Evolutionary conservation across 495 filamentous ascomycete genomes (phyloP).

Genomic region (Daldinia bambusicola): DNA sequence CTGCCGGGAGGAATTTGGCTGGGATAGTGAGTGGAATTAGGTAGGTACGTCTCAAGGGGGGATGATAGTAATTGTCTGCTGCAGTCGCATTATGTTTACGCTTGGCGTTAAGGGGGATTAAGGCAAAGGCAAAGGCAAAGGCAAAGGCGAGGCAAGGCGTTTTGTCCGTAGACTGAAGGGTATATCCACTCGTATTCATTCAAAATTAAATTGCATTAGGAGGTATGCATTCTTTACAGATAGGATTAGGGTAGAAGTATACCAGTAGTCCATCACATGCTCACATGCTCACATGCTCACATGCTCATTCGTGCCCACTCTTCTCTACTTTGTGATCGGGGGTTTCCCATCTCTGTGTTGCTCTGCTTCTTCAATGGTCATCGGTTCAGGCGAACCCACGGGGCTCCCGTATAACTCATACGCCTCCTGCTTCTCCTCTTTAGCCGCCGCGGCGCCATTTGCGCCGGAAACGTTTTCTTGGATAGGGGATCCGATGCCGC

Average conservation of each 20-base stretch:
- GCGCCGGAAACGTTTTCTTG: neutral
- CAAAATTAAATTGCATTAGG: constrained; percentile 16
- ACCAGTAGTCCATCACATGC: constrained; percentile 26
- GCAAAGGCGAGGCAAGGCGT: constrained; percentile 26
- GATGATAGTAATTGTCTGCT: constrained; percentile 12
- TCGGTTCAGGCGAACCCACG: constrained; percentile 18
- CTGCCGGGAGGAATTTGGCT: neutral
- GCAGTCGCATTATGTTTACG: constrained; percentile 28
- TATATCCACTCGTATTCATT: constrained; percentile 32
- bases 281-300: no score
- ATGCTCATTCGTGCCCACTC: constrained; percentile 10
- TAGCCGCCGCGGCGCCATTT: neutral
- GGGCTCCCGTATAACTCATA: constrained; percentile 31
- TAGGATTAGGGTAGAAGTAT: constrained; percentile 31
- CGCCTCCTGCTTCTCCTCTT: constrained; percentile 7
- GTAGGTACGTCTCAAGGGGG: neutral
- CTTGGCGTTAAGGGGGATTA: constrained; percentile 19
- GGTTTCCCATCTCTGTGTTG: constrained; percentile 1
- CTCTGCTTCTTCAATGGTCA: constrained; percentile 29
- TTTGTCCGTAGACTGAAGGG: constrained; percentile 14
- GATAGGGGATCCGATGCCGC: neutral
- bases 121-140: constrained; percentile 10
- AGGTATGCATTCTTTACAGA: constrained; percentile 28
- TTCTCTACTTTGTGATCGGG: constrained; percentile 17
- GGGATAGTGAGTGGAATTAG: neutral